A percentile compares a stretch with the other conserved stretches of the same genome.
Conservation (phyloP, 345 rosid species). For the Salix viminalis region DNA sequence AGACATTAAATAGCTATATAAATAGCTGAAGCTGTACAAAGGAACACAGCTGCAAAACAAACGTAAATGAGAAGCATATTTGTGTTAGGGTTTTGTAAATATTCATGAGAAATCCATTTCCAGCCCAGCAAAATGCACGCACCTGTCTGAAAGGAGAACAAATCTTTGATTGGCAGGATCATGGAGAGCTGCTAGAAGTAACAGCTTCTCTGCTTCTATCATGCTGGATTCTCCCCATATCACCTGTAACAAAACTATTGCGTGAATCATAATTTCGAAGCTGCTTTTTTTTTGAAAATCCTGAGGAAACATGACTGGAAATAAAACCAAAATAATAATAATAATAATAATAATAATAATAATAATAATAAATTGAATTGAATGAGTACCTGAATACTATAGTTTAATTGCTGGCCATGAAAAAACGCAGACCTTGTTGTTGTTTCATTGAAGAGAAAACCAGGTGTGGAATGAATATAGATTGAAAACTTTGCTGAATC, state of each 20-base stretch:
- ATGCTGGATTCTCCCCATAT: conserved; percentile 29
- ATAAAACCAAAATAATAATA: neutral
- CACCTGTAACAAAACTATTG: neutral
- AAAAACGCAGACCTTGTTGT: conserved; percentile 66
- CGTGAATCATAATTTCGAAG: too few species aligned
- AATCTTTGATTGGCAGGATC: conserved; percentile 29
- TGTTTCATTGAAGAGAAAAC: conserved; percentile 57
- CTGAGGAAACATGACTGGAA: too few species aligned
- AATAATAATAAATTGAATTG: neutral
- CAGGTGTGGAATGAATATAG: conserved; percentile 66
- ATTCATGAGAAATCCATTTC: neutral
- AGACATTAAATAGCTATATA: conserved; percentile 20
- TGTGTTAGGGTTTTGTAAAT: too few species aligned
- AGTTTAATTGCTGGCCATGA: conserved; percentile 51
- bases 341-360: too few species aligned
- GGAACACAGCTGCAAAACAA: conserved; percentile 23
- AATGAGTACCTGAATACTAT: conserved; percentile 51
- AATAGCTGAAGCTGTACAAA: conserved; percentile 18
- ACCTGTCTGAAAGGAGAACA: conserved; percentile 30
- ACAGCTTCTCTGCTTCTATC: conserved; percentile 28
- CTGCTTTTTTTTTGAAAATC: too few species aligned
- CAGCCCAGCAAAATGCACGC: neutral
- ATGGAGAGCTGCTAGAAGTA: conserved; percentile 20
- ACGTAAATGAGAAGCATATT: too few species aligned
- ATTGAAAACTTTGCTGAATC: conserved; percentile 59